A percentile compares a stretch with the other conserved stretches of the same genome.
These are phyloP conservation scores for Thalassiosira hispida DNA, from an alignment of 352 stramenopile species.

Conservation along the genomic window DNA sequence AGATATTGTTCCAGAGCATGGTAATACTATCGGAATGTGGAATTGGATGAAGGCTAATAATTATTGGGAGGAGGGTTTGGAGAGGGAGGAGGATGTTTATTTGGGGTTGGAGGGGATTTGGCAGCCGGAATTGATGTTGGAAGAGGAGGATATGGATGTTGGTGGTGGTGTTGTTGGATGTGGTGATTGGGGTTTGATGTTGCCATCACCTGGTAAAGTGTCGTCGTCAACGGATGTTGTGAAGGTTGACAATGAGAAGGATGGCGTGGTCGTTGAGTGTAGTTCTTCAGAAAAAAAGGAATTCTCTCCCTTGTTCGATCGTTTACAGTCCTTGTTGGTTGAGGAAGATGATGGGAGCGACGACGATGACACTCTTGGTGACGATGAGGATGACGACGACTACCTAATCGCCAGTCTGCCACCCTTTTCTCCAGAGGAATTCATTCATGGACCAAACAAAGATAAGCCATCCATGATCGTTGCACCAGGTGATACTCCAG, in stretches of 20 bases:
- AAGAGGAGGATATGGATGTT: conserved; percentile 19
- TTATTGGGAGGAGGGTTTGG: conserved; percentile 28
- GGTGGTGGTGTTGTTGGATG: conserved; percentile 16
- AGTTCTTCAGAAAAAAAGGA: too few relatives aligned
- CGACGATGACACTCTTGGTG: conserved; percentile 27
- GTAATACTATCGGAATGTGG: conserved; percentile 50
- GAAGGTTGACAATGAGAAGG: too few relatives aligned
- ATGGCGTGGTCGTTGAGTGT: too few relatives aligned
- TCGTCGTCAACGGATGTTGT: too few relatives aligned
- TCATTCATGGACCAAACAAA: conserved; percentile 28
- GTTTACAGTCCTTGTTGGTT: conserved; percentile 73
- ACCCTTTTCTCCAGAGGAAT: conserved; percentile 40
- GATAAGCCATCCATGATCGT: too few relatives aligned
- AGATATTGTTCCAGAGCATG: conserved; percentile 27
- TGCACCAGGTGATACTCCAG: not conserved
- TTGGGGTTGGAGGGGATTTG: conserved; percentile 22
- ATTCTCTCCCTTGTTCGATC: conserved; percentile 57
- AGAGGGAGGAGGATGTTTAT: conserved; percentile 33
- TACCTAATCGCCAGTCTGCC: conserved; percentile 36
- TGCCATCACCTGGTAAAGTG: not conserved
- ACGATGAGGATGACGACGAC: conserved; percentile 38
- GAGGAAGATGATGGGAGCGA: conserved; percentile 39
- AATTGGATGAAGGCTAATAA: conserved; percentile 39
- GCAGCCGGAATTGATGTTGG: not conserved
- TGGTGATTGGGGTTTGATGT: not conserved